phyloP scores from a whole-genome alignment of 2,329 filamentous ascomycete genomes.

The Cladobotryum mycophilum region DNA sequence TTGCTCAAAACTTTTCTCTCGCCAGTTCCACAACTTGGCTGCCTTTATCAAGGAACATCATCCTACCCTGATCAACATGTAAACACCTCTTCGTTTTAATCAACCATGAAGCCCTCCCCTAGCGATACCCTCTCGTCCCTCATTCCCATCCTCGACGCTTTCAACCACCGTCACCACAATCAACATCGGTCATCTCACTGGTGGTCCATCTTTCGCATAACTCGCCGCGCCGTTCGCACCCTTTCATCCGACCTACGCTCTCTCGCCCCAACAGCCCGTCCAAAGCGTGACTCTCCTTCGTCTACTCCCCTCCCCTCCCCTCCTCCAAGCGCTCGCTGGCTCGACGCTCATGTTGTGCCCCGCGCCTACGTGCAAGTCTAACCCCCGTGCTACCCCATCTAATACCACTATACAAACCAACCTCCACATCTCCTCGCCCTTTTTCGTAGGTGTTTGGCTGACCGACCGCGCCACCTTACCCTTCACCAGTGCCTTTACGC shows the following conservation, averaged over 20 bases:
- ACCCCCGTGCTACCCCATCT: not conserved
- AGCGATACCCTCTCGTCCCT: slow-evolving; percentile 31
- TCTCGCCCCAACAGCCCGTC: not conserved
- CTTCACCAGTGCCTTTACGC: slow-evolving; percentile 53
- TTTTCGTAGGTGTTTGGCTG: not conserved
- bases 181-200: slow-evolving; percentile 78
- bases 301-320: not conserved
- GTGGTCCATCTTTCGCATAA: slow-evolving; percentile 67
- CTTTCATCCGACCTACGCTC: slow-evolving; percentile 33
- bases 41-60: not conserved
- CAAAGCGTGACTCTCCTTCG: not conserved
- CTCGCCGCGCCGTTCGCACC: slow-evolving; percentile 59
- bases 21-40: too few species aligned
- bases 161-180: slow-evolving; percentile 82
- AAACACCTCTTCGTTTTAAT: not conserved
- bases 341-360: slow-evolving; percentile 26
- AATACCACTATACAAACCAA: not conserved
- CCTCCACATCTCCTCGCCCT: not conserved
- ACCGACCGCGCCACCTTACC: not conserved
- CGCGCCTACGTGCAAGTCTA: slow-evolving; percentile 30
- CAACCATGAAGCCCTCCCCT: not conserved
- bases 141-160: slow-evolving; percentile 57
- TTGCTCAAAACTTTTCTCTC: too few species aligned
- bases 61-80: too few species aligned
- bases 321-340: slow-evolving; percentile 21